Evolutionary conservation across 2,329 filamentous ascomycete species (phyloP).

Genomic region (Calonectria pauciramosa): DNA sequence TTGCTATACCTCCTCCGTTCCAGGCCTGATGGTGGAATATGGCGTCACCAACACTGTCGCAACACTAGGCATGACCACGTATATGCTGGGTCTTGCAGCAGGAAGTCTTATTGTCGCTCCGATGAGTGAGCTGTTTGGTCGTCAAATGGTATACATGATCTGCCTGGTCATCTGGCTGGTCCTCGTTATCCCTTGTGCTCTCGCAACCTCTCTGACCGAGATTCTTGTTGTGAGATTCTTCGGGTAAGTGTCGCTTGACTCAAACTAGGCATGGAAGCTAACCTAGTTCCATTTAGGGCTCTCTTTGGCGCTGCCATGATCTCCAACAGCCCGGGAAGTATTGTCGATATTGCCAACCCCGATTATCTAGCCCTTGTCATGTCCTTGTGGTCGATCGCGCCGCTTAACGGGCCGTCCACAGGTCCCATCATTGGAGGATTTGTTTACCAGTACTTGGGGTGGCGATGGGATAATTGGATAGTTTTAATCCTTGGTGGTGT

Average conservation of each 20-base stretch:
- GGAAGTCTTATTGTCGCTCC: slow-evolving; percentile 83
- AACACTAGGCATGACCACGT: slow-evolving; percentile 83
- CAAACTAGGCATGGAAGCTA: neutral
- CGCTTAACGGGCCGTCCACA: slow-evolving; percentile 78
- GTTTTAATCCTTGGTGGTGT: slow-evolving; percentile 78
- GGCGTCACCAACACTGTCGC: slow-evolving; percentile 70
- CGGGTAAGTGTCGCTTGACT: slow-evolving; percentile 60
- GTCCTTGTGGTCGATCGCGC: slow-evolving; percentile 85
- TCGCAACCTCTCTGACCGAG: slow-evolving; percentile 76
- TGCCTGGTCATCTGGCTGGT: slow-evolving; percentile 75
- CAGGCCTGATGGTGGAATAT: slow-evolving; percentile 78
- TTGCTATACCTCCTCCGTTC: slow-evolving; percentile 80
- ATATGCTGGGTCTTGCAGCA: slow-evolving; percentile 79
- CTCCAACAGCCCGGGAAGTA: slow-evolving; percentile 84
- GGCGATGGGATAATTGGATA: slow-evolving; percentile 91
- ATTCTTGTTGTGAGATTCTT: slow-evolving; percentile 83
- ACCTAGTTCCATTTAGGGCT: slow-evolving; percentile 33
- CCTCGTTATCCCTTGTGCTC: slow-evolving; percentile 78
- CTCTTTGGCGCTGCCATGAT: slow-evolving; percentile 82
- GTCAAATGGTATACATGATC: slow-evolving; percentile 76
- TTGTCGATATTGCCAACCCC: slow-evolving; percentile 86
- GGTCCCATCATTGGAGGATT: slow-evolving; percentile 79
- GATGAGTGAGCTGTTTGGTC: slow-evolving; percentile 78
- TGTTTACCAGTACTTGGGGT: slow-evolving; percentile 77
- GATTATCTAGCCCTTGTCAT: slow-evolving; percentile 87